phyloP scores from a whole-genome alignment of 208 protist genomes.

The Wallacemonas collosoma region DNA sequence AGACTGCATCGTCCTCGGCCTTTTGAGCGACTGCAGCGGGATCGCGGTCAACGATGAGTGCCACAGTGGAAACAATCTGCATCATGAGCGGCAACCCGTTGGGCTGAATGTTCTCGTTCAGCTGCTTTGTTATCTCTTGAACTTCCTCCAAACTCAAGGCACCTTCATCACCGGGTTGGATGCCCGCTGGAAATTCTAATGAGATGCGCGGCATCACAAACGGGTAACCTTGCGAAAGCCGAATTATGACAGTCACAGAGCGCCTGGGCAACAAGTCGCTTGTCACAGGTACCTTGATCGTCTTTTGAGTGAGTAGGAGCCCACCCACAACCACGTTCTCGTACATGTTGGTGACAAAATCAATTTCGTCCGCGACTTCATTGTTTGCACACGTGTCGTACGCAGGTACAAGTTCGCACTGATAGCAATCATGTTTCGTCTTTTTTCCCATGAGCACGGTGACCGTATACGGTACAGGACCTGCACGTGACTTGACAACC shows the following conservation, averaged over 20 bases:
- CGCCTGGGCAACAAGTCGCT: constrained; percentile 38
- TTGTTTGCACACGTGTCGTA: constrained; percentile 52
- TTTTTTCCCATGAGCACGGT: constrained; percentile 18
- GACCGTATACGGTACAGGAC: neutral
- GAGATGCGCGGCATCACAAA: constrained; percentile 60
- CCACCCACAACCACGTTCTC: constrained; percentile 55
- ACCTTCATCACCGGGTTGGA: constrained; percentile 27
- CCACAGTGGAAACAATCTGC: constrained; percentile 69
- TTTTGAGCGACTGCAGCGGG: constrained; percentile 15
- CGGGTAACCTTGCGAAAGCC: constrained; percentile 64
- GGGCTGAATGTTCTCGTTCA: constrained; percentile 56
- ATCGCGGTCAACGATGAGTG: constrained; percentile 38
- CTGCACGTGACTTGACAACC: no score
- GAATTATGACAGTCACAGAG: constrained; percentile 54
- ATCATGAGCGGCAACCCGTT: constrained; percentile 67
- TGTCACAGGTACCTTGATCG: constrained; percentile 47
- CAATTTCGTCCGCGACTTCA: constrained; percentile 69
- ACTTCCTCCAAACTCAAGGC: constrained; percentile 44
- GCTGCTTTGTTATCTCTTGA: constrained; percentile 43
- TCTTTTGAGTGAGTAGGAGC: constrained; percentile 43
- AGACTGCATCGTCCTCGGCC: neutral
- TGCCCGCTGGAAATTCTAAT: constrained; percentile 37
- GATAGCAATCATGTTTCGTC: constrained; percentile 26
- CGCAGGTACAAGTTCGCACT: constrained; percentile 46
- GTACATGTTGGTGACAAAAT: constrained; percentile 63